Evolutionary conservation across 1,139 yeast species (phyloP).

Genomic region (Scheffersomyces segobiensis): DNA sequence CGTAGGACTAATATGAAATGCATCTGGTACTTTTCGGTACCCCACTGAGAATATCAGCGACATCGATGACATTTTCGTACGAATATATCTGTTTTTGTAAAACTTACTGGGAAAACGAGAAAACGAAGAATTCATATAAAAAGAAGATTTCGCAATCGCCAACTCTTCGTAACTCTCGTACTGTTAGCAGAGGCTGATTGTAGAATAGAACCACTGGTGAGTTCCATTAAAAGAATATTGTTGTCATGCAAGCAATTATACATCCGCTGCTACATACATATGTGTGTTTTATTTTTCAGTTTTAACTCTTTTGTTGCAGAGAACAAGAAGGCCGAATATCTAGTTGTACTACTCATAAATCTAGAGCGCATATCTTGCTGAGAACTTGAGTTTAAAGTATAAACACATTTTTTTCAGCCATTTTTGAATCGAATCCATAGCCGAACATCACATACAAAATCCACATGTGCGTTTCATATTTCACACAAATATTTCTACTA

Average conservation of each 20-base stretch:
- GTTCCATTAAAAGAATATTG: not conserved
- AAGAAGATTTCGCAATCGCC: not conserved
- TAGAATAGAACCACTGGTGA: not conserved
- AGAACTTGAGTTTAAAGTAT: too few species aligned
- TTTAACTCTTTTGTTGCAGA: not conserved
- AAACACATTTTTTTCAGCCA: too few species aligned
- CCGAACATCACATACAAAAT: not conserved
- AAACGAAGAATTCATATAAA: not conserved
- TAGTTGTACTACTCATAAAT: not conserved
- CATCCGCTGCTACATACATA: not conserved
- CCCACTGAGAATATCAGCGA: not conserved
- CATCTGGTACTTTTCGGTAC: not conserved
- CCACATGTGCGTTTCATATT: not conserved
- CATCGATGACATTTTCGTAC: not conserved
- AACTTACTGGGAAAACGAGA: not conserved
- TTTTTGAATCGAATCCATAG: not conserved
- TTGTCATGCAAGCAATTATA: too few species aligned
- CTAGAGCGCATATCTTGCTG: too few species aligned
- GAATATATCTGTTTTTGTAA: not conserved
- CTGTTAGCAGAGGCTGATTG: not conserved
- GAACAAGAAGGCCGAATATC: not conserved
- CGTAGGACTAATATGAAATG: not conserved
- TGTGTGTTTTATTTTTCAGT: not conserved
- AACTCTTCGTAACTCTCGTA: not conserved
- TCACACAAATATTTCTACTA: too few species aligned